These are phyloP conservation scores for Penicillium sp. DNA, from an alignment of 2,329 filamentous ascomycete genomes.

Conservation along the genomic window DNA sequence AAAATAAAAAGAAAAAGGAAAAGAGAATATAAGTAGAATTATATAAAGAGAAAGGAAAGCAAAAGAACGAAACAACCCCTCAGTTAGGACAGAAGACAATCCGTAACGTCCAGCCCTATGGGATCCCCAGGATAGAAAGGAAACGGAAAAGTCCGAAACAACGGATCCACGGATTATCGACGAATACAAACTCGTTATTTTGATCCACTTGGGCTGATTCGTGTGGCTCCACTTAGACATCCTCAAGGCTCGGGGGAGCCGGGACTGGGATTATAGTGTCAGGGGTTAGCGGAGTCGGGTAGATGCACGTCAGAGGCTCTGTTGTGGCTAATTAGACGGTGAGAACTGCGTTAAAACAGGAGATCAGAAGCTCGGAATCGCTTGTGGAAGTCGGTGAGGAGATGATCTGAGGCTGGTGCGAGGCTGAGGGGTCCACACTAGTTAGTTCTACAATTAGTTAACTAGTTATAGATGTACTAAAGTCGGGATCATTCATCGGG, in stretches of 20 bases:
- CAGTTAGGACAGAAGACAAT: constrained; percentile 4
- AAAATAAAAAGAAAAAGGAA: not conserved
- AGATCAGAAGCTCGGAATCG: not conserved
- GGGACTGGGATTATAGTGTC: not conserved
- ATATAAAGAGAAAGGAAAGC: not conserved
- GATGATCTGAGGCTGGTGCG: constrained; percentile 1
- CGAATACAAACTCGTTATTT: constrained; percentile 4
- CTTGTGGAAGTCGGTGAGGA: constrained; percentile 18
- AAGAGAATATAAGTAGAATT: not conserved
- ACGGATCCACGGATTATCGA: constrained; percentile 8
- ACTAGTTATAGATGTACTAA: not conserved
- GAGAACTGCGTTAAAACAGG: not conserved
- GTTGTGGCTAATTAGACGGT: constrained; percentile 2
- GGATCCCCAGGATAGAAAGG: constrained; percentile 12
- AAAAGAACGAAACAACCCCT: not conserved
- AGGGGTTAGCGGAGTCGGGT: not conserved
- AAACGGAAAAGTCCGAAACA: constrained; percentile 10
- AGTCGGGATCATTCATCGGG: constrained; percentile 7
- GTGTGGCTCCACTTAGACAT: not conserved
- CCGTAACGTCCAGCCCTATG: constrained; percentile 21
- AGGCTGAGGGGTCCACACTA: constrained; percentile 8
- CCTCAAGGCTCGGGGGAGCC: not conserved
- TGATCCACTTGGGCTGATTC: not conserved
- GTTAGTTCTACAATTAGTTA: not conserved
- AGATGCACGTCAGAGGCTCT: not conserved